phyloP scores from a whole-genome alignment of 306 rosid species.

The Acacia acuminata region DNA sequence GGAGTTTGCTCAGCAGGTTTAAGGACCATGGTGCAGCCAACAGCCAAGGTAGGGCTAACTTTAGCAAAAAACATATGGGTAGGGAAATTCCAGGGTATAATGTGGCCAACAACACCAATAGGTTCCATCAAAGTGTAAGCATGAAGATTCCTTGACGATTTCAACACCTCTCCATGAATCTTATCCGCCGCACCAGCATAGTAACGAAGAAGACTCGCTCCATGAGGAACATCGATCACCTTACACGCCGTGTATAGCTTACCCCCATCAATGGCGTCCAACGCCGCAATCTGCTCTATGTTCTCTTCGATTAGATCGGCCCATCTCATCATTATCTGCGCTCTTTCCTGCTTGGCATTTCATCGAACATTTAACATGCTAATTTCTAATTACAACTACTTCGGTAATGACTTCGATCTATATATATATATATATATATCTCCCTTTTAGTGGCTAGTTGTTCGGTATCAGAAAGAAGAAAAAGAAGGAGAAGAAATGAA shows the following conservation, averaged over 20 bases:
- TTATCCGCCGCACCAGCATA: constrained; percentile 96
- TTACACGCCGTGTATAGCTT: constrained; percentile 53
- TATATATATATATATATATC: background rate
- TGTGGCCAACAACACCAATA: constrained; percentile 79
- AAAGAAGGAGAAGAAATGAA: background rate
- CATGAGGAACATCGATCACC: constrained; percentile 57
- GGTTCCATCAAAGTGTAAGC: constrained; percentile 75
- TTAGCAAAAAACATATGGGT: constrained; percentile 51
- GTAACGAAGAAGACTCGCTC: constrained; percentile 55
- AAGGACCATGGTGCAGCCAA: constrained; percentile 84
- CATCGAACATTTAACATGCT: constrained; percentile 6
- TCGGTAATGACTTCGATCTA: background rate
- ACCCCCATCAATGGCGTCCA: constrained; percentile 83
- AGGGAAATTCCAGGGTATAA: constrained; percentile 91
- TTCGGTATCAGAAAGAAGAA: background rate
- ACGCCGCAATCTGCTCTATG: constrained; percentile 63
- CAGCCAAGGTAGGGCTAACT: constrained; percentile 78
- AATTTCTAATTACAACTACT: background rate
- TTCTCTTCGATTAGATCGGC: constrained; percentile 67
- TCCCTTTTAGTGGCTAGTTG: background rate
- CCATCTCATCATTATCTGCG: constrained; percentile 64
- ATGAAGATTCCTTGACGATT: constrained; percentile 59
- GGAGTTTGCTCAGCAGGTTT: constrained; percentile 94
- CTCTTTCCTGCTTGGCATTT: constrained; percentile 60
- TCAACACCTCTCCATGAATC: constrained; percentile 72